Evolutionary conservation across 352 stramenopile species (phyloP).

Genomic region (Phytophthora citrophthora): DNA sequence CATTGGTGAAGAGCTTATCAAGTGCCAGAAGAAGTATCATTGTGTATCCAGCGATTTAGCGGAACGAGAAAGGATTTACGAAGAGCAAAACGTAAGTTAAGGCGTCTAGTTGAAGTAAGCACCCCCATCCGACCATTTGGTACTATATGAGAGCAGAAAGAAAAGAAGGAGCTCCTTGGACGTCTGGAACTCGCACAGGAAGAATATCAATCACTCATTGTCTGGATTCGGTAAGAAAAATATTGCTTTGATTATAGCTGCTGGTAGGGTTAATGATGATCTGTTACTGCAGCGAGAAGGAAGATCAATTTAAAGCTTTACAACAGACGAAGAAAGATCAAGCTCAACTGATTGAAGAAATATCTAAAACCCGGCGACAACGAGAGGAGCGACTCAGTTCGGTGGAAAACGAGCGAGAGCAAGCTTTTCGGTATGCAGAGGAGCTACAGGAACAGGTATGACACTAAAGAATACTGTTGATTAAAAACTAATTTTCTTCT

Average conservation of each 20-base stretch:
- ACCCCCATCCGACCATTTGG: too few relatives aligned
- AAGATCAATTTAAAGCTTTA: conserved; percentile 43
- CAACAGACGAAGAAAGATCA: conserved; percentile 48
- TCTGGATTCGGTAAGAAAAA: conserved; percentile 34
- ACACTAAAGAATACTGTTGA: neutral
- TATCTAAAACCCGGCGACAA: conserved; percentile 24
- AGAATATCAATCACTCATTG: conserved; percentile 41
- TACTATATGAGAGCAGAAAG: conserved; percentile 5
- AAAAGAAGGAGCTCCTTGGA: conserved; percentile 33
- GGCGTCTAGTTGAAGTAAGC: too few relatives aligned
- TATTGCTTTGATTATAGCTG: too few relatives aligned
- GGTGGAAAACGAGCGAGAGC: conserved; percentile 25
- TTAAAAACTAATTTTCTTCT: neutral
- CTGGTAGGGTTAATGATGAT: neutral
- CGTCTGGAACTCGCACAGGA: conserved; percentile 39
- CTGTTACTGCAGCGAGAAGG: conserved; percentile 39
- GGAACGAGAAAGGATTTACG: conserved; percentile 15
- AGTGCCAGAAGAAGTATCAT: conserved; percentile 37
- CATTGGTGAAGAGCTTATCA: conserved; percentile 20
- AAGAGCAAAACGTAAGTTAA: conserved; percentile 32
- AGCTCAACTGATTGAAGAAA: conserved; percentile 48
- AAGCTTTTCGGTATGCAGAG: conserved; percentile 27
- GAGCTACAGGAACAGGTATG: conserved; percentile 37
- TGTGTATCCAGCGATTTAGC: conserved; percentile 29
- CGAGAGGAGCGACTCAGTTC: conserved; percentile 32